Evolutionary conservation across 148 eudicot species (phyloP).

Genomic region (Fallopia convolvulus): DNA sequence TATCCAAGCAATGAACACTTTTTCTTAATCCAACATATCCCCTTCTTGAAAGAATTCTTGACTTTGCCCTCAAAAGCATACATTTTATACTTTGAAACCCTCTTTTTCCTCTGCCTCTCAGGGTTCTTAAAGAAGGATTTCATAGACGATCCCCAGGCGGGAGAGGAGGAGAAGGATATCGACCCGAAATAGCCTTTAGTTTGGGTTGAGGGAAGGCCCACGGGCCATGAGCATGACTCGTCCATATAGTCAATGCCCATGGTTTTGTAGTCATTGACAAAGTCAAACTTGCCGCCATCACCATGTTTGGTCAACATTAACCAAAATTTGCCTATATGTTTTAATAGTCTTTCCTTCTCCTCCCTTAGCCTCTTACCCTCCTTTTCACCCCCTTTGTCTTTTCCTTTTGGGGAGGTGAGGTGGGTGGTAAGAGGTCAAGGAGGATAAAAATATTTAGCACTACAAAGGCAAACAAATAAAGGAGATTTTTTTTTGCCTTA

Average conservation of each 20-base stretch:
- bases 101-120: conserved; percentile 36
- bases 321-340: conserved; percentile 14
- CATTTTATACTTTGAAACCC: conserved; percentile 37
- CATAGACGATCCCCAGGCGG: conserved; percentile 9
- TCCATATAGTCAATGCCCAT: conserved; percentile 20
- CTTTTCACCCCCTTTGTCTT: not conserved
- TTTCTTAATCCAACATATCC: conserved; percentile 36
- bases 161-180: not conserved
- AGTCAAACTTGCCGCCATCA: conserved; percentile 20
- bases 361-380: not conserved
- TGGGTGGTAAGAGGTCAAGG: not conserved
- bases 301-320: conserved; percentile 14
- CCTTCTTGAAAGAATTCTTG: conserved; percentile 27
- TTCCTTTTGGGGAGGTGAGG: not conserved
- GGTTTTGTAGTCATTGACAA: conserved; percentile 7
- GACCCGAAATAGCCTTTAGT: not conserved
- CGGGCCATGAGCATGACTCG: conserved; percentile 20
- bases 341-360: not conserved
- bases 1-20: conserved; percentile 21
- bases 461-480: not conserved
- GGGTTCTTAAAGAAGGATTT: conserved; percentile 26
- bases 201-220: not conserved
- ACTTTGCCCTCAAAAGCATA: conserved; percentile 36
- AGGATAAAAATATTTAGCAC: not conserved
- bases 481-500: not conserved